Base-by-base conservation (phyloP, 1,139 yeast species). In the Saccharomyces hybrid region DNA sequence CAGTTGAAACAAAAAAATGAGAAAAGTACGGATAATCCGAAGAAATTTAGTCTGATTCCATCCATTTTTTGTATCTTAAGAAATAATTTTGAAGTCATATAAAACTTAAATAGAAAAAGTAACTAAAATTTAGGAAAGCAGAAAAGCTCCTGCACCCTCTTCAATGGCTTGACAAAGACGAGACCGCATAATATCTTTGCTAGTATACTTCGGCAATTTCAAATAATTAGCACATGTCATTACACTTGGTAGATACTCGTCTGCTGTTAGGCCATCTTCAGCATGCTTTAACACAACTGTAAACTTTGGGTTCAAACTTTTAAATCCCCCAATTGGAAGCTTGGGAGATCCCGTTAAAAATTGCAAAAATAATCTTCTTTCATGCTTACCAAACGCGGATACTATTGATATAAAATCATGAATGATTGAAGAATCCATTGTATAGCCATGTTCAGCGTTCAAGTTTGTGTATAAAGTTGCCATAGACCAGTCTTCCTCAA, bases 161-260 rank as follows among this genome's bases (percentile, higher is more conserved):
- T 75, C 75, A 63, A 90, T 81, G 0, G 99, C 97, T 56, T 82
- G 85, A 26, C 73, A 57, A 11, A 93, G 70, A 55, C 85, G 76
- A 46, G 75, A 66, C 55, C 70, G 74, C 83, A 93, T 78, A 1
- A 88, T 71, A 31, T 76, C 82, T 57, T 76, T 77, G 29, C 80
- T 74, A 1, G 89, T 79, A 66, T 93, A 93, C 58, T 85, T 81
- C 2, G 99, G 99, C 29, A 93, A 73, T 69, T 93, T 93, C 60
- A 93, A 77, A 66, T 93, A 93, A 68, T 93, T 93, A 5, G 96
- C 98, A 74, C 99, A 93, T 0, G 99, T 93, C 99, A 93, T 93
- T 3, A 93, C 99, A 72, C 96, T 89, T 1, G 99, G 99, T 56
- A 93, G 75, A 64, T 86, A 90, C 59, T 85, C 91, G 69, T 93